A percentile compares a stretch with the other conserved stretches of the same genome.
Conservation (phyloP, 805 yeast genomes). For the Starmerella asiatica region DNA sequence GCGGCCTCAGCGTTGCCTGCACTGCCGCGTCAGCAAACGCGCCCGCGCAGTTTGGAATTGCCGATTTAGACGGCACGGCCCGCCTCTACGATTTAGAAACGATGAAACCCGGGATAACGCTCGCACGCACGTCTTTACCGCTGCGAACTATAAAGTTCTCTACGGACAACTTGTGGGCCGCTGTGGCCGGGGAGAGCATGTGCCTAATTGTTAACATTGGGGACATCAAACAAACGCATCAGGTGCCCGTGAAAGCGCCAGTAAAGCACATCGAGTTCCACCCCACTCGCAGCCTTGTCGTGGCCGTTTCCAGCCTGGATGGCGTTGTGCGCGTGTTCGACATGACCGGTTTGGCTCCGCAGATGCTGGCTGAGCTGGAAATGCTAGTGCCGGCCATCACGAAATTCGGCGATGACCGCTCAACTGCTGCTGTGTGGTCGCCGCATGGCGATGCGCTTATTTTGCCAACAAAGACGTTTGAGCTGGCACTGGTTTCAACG, state of each 20-base stretch:
- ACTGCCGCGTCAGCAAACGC: constrained; percentile 4
- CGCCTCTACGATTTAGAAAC: constrained; percentile 23
- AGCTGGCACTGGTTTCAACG: constrained; percentile 22
- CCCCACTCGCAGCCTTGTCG: constrained; percentile 21
- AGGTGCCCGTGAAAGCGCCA: constrained; percentile 33
- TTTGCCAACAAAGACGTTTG: constrained; percentile 39
- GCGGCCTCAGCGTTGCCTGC: constrained; percentile 22
- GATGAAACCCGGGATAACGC: constrained; percentile 9
- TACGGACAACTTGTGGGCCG: constrained; percentile 28
- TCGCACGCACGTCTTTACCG: constrained; percentile 25
- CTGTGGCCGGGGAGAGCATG: constrained; percentile 27
- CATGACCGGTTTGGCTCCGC: constrained; percentile 12
- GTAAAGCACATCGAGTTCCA: constrained; percentile 36
- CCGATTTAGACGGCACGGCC: constrained; percentile 34
- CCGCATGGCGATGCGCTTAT: constrained; percentile 57
- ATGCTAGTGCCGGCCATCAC: constrained; percentile 22
- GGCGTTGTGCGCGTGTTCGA: constrained; percentile 26
- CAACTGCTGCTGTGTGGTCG: constrained; percentile 56
- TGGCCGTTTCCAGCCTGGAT: constrained; percentile 26
- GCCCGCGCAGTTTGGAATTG: constrained; percentile 27
- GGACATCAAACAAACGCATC: constrained; percentile 30
- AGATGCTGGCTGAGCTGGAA: constrained; percentile 20
- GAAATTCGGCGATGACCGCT: constrained; percentile 29
- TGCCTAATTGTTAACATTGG: constrained; percentile 23
- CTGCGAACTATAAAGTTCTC: constrained; percentile 26